Percentiles rank a stretch among this genome's conserved stretches.
Evolutionary conservation across 345 rosid species (phyloP).

Genomic region (Populus tremula): DNA sequence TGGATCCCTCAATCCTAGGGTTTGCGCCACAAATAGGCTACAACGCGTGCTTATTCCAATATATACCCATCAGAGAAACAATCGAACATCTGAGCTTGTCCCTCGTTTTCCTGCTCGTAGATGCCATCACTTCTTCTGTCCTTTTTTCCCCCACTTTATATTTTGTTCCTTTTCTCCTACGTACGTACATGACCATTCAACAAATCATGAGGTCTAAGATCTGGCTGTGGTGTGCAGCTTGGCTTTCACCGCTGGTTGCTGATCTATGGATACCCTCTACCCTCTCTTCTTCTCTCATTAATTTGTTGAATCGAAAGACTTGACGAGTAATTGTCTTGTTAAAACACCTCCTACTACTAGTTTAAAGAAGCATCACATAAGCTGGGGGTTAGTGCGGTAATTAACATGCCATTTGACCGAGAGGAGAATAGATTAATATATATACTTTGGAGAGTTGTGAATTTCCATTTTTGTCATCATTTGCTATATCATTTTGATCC

Average conservation of each 20-base stretch:
- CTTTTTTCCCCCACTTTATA: too few relatives aligned
- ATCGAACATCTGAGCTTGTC: background rate
- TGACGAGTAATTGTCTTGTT: background rate
- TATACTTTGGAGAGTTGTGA: too few relatives aligned
- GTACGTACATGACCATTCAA: background rate
- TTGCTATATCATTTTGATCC: too few relatives aligned
- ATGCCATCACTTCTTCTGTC: conserved; percentile 18
- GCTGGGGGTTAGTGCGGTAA: too few relatives aligned
- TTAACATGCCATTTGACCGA: too few relatives aligned
- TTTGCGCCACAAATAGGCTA: conserved; percentile 34
- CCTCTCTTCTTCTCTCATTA: background rate
- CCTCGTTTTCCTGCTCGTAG: background rate
- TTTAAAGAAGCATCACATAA: too few relatives aligned
- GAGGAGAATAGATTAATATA: too few relatives aligned
- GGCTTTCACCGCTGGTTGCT: too few relatives aligned
- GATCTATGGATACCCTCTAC: background rate
- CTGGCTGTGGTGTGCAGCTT: too few relatives aligned
- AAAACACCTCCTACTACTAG: too few relatives aligned
- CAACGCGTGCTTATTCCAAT: conserved; percentile 39
- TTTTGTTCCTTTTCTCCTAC: background rate
- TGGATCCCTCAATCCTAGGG: conserved; percentile 14
- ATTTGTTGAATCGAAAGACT: background rate
- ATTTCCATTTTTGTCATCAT: too few relatives aligned
- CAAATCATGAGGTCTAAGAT: background rate
- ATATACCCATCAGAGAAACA: conserved; percentile 15